Conservation (phyloP, 2,329 filamentous ascomycete genomes). For the Plectosphaerella sp. region DNA sequence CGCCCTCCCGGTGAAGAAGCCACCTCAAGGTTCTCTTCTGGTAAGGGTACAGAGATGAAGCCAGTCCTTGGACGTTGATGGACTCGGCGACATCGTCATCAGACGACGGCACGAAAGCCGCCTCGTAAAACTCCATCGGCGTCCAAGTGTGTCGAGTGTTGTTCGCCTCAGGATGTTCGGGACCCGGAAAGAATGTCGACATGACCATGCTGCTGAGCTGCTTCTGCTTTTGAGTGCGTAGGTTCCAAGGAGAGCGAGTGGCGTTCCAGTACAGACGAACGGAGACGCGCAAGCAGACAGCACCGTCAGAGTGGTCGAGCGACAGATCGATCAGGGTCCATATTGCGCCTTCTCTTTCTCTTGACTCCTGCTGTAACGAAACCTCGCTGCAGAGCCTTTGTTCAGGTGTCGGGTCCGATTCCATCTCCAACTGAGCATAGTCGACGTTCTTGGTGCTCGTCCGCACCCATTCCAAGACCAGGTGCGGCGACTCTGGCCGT, state of each 20-base stretch:
- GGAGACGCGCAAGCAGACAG: conserved; percentile 23
- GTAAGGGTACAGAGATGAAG: conserved; percentile 62
- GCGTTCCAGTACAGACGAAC: conserved; percentile 39
- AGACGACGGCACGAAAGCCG: conserved; percentile 57
- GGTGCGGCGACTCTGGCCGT: too few relatives aligned
- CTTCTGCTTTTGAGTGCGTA: conserved; percentile 25
- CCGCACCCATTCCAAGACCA: too few relatives aligned
- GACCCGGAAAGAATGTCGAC: conserved; percentile 26
- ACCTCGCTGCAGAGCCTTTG: too few relatives aligned
- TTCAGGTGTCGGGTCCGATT: too few relatives aligned
- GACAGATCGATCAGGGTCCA: conserved; percentile 27
- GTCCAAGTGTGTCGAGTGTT: conserved; percentile 25
- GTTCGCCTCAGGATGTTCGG: conserved; percentile 17
- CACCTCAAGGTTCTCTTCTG: conserved; percentile 67
- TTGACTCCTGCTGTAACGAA: not conserved
- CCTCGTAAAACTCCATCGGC: conserved; percentile 63
- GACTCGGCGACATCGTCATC: conserved; percentile 29
- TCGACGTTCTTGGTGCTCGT: too few relatives aligned
- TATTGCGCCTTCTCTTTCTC: conserved; percentile 20
- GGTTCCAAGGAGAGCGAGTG: conserved; percentile 22
- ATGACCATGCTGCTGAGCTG: conserved; percentile 28
- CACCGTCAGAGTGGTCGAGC: conserved; percentile 19
- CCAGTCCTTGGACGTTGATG: conserved; percentile 38
- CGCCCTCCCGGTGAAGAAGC: conserved; percentile 64
- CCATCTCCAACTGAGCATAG: too few relatives aligned